Evolutionary conservation across 148 eudicot species (phyloP), one percentile per base, ranked within the genome.

Genomic region (Selenicereus undatus): DNA sequence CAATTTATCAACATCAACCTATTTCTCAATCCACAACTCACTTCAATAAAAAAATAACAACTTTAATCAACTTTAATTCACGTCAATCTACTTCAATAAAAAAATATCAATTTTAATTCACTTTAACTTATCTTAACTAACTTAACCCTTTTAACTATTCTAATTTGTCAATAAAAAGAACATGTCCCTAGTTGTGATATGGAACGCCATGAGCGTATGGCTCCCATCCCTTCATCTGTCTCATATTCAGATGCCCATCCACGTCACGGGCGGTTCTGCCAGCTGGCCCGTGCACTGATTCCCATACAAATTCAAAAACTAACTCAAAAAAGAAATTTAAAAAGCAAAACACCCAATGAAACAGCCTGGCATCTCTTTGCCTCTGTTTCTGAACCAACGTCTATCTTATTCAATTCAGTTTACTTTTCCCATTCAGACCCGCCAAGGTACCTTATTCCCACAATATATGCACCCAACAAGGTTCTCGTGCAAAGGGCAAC

Each of bases 281-380:
- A 83, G 80, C 50, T 83, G 80, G 75, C 12, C 8, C 35, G 5
- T 36, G 75, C 77, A 35, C 86, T 12, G 74, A 52, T 24, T 58
- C 75, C 82, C 82, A 72, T 79, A 54, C 26, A 56, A 16, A 16
- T 56, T 14, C 62, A 56, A 56, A 56, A 39, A 39, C 43, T 39
- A 39, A 39, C 43, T 7, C 43, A 2, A 39, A 39, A 39, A 39
- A 39, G 43, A 39, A 39, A 39, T 56, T 56, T 56, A 4, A 56
- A 56, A 56, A 14, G 43, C 43, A 39, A 56, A 3, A 16, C 21
- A 12, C 69, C 30, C 69, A 64, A 21, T 18, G 35, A 56, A 2
- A 71, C 86, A 84, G 83, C 80, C 86, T 80, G 86, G 77, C 80
- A 35, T 24, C 26, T 30, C 35, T 35, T 22, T 17, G 4, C 68